These are phyloP conservation scores for Stephania japonica DNA, from an alignment of 164 flowering plant species.

Conservation along the genomic window DNA sequence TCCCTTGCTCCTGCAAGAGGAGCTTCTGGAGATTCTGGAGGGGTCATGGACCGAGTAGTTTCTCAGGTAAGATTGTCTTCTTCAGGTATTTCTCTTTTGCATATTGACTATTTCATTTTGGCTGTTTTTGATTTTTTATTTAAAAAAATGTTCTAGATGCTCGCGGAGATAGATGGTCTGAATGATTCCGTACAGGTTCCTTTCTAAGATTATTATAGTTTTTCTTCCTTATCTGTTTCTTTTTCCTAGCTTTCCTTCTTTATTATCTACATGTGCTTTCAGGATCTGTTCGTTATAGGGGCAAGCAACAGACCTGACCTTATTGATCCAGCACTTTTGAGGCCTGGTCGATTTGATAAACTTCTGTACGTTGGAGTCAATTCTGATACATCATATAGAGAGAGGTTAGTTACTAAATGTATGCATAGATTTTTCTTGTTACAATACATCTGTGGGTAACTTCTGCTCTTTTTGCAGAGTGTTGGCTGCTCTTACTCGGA, in stretches of 20 bases:
- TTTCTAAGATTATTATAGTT: constrained; percentile 6
- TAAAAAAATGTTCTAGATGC: constrained; percentile 56
- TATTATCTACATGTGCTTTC: constrained; percentile 5
- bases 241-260: background rate
- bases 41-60: constrained; percentile 98
- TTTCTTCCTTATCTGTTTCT: background rate
- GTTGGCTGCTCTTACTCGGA: constrained; percentile 84
- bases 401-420: constrained; percentile 40
- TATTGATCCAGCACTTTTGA: constrained; percentile 88
- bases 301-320: constrained; percentile 98
- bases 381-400: constrained; percentile 75
- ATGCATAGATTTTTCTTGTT: background rate
- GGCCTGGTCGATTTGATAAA: constrained; percentile 97
- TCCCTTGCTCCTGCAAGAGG: constrained; percentile 99
- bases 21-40: constrained; percentile 97
- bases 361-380: constrained; percentile 88
- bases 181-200: constrained; percentile 83
- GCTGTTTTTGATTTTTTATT: constrained; percentile 1
- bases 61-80: constrained; percentile 58
- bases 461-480: constrained; percentile 40
- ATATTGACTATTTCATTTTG: background rate
- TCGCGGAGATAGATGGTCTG: constrained; percentile 96
- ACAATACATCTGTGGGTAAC: background rate
- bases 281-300: constrained; percentile 95
- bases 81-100: background rate